Evolutionary conservation across 805 yeast species (phyloP).

Genomic region (Maudiozyma serrabonitensis): DNA sequence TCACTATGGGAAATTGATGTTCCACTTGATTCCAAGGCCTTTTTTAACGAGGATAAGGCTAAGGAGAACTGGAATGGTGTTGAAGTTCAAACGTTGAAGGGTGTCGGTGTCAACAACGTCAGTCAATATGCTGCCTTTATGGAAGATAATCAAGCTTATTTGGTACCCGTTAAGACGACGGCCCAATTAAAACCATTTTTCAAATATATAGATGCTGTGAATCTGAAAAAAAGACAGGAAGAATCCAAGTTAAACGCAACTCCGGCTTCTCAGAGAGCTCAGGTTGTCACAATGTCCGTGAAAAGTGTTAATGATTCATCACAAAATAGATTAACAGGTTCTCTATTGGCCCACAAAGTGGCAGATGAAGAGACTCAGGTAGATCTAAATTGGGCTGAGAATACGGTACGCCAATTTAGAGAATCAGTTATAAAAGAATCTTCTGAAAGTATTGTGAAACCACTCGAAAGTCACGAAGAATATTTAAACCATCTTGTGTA

Average conservation of each 20-base stretch:
- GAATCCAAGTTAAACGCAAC: slow-evolving; percentile 33
- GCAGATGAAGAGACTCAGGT: slow-evolving; percentile 51
- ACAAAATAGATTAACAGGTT: slow-evolving; percentile 58
- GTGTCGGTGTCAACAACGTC: slow-evolving; percentile 49
- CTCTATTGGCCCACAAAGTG: slow-evolving; percentile 50
- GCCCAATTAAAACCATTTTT: slow-evolving; percentile 78
- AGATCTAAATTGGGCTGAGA: slow-evolving; percentile 38
- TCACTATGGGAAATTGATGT: slow-evolving; percentile 64
- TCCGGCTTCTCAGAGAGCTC: slow-evolving; percentile 35
- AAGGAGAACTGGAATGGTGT: slow-evolving; percentile 53
- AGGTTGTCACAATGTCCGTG: slow-evolving; percentile 70
- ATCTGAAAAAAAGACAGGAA: slow-evolving; percentile 36
- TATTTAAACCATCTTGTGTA: slow-evolving; percentile 20
- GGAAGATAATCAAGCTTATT: slow-evolving; percentile 42
- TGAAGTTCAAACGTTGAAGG: slow-evolving; percentile 53
- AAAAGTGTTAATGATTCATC: slow-evolving; percentile 48
- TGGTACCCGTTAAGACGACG: slow-evolving; percentile 56
- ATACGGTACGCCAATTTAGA: slow-evolving; percentile 26
- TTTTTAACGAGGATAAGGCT: slow-evolving; percentile 56
- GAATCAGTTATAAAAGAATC: slow-evolving; percentile 18
- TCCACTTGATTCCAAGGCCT: slow-evolving; percentile 59
- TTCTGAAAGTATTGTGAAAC: slow-evolving; percentile 15
- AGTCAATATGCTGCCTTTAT: slow-evolving; percentile 44
- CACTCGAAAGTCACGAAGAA: slow-evolving; percentile 18
- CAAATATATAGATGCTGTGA: slow-evolving; percentile 59